Base-by-base conservation (phyloP, 345 rosid genomes). In the Linum usitatissimum region DNA sequence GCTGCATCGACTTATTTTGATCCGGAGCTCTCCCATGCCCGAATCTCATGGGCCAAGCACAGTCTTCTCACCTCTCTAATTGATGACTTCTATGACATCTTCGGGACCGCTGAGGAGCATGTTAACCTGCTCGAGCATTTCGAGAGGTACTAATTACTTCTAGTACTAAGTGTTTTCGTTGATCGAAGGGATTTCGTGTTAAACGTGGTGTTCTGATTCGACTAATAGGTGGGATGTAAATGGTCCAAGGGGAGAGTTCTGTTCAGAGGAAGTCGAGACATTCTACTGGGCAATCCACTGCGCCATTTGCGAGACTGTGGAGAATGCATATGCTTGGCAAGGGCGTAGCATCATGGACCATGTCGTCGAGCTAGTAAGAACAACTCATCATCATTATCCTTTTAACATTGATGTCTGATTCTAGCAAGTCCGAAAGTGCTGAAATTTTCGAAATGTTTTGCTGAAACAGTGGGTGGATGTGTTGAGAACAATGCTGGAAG, bases 381-480 rank as follows among this genome's bases (percentile, higher is more conserved):
- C 36, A n/a, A n/a, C n/a, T n/a, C n/a, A n/a, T 6, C 36, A 31
- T 31, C 36, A 31, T 31, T 6, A 31, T 31, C 36, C 36, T 6
- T 31, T 31, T 31, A 31, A 2, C 36, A 31, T 31, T 31, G 6
- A 31, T 31, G 36, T 31, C 36, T 6, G 36, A 31, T 31, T 31
- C 36, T 31, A 3, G 36, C 36, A 31, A 31, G 3, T 31, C 36
- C 36, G n/a, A 31, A 6, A 31, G 36, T 31, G 36, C 36, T 42
- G 6, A 42, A 42, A 8, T 9, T 42, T 9, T n/a, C n/a, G n/a
- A 2, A 42, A 9, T 42, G 15, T 42, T 9, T 42, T 6, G 3
- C 3, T 31, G n/a, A n/a, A n/a, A 42, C 80, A 90, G 97, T 93
- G 99, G 99, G 71, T 90, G 70, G 81, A 78, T 69, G 70, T 93